Evolutionary conservation across 2,329 filamentous ascomycete species (phyloP).

Genomic region (Colletotrichum sp.): DNA sequence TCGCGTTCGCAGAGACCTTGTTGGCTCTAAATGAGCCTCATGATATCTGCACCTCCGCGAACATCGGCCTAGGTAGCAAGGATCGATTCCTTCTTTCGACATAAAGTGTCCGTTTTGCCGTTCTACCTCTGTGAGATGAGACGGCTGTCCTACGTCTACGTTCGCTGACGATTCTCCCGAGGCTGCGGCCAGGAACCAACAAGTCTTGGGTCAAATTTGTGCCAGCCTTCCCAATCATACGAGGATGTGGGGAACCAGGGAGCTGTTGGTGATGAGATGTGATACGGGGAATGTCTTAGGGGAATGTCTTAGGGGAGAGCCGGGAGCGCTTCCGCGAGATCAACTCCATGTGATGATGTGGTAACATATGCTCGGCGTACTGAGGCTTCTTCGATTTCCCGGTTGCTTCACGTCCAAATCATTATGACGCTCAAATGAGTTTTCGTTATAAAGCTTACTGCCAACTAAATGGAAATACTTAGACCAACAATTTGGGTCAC

Average conservation of each 20-base stretch:
- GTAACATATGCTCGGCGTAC: rapidly evolving
- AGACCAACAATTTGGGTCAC: no score
- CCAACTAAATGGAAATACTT: no score
- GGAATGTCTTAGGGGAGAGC: no score
- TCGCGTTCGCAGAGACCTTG: rapidly evolving
- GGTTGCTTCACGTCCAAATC: not conserved
- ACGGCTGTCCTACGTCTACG: not conserved
- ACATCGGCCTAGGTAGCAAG: not conserved
- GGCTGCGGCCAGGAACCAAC: not conserved
- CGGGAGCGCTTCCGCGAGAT: not conserved
- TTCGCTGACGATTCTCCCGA: not conserved
- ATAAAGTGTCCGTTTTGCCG: not conserved
- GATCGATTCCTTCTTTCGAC: not conserved
- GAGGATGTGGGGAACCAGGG: not conserved
- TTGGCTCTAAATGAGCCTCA: not conserved
- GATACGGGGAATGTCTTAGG: no score
- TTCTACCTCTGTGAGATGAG: not conserved
- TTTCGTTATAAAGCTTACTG: not conserved
- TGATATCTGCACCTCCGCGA: not conserved
- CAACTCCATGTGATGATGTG: rapidly evolving
- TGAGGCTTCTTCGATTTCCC: not conserved
- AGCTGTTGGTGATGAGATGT: not conserved
- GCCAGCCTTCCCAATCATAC: not conserved
- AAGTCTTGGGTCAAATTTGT: rapidly evolving
- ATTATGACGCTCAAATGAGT: rapidly evolving